Conservation (phyloP, 805 yeast species). For the Candida lessepsii region DNA sequence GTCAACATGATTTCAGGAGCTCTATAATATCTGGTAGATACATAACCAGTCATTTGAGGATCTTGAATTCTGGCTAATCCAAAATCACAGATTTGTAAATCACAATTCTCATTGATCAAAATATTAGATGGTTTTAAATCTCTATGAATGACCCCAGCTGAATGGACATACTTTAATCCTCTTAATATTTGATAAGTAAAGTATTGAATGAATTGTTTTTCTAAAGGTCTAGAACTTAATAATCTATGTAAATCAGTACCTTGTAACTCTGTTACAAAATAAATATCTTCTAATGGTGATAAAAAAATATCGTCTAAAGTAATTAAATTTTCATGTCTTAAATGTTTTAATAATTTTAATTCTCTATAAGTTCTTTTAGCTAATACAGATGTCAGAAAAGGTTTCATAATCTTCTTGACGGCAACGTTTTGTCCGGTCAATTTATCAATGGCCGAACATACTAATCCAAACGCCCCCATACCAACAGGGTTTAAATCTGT, state of each 20-base stretch:
- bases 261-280: constrained; percentile 93
- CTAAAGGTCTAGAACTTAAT: constrained; percentile 88
- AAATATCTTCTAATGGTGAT: constrained; percentile 91
- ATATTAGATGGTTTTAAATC: constrained; percentile 86
- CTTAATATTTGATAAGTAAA: constrained; percentile 91
- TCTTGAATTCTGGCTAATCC: constrained; percentile 97
- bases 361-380: constrained; percentile 98
- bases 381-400: constrained; percentile 89
- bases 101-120: constrained; percentile 85
- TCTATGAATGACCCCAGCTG: constrained; percentile 89
- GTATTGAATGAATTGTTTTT: constrained; percentile 94
- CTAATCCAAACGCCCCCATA: constrained; percentile 99
- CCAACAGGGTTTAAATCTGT: constrained; percentile 96
- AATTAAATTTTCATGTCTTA: constrained; percentile 92
- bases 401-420: constrained; percentile 96
- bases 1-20: constrained; percentile 99
- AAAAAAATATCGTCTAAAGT: constrained; percentile 90
- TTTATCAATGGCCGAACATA: constrained; percentile 92
- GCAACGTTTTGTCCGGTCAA: constrained; percentile 92
- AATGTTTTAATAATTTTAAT: constrained; percentile 85
- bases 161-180: constrained; percentile 85
- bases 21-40: constrained; percentile 90
- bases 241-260: constrained; percentile 95
- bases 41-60: constrained; percentile 99
- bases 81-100: constrained; percentile 86